These are phyloP conservation scores for Lentinula detonsa DNA, from an alignment of 768 basidiomycete species.

Conservation along the genomic window DNA sequence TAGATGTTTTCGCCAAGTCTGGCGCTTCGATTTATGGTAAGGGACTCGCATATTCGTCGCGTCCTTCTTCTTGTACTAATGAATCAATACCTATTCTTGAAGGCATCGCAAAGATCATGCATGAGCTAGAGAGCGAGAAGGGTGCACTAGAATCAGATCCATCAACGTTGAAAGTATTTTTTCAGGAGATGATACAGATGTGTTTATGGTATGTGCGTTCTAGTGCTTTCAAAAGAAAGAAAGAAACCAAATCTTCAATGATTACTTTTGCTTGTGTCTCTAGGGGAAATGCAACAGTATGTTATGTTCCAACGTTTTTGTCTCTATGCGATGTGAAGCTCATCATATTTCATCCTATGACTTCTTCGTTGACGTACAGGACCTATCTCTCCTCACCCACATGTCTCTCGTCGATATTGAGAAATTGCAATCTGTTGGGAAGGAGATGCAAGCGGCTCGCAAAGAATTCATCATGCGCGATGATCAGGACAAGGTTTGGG, in stretches of 20 bases:
- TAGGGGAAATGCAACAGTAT: conserved; percentile 93
- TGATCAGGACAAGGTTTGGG: conserved; percentile 74
- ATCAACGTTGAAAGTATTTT: conserved; percentile 55
- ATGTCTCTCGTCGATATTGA: conserved; percentile 79
- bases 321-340: background rate
- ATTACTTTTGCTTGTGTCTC: background rate
- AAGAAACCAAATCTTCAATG: background rate
- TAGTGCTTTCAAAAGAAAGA: background rate
- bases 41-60: conserved; percentile 22
- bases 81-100: background rate
- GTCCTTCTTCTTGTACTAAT: conserved; percentile 1
- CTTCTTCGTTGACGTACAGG: conserved; percentile 35
- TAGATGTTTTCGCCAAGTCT: conserved; percentile 76
- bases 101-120: conserved; percentile 75
- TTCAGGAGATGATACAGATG: conserved; percentile 86
- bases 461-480: conserved; percentile 78
- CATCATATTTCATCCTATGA: background rate
- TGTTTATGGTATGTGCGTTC: conserved; percentile 62
- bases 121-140: conserved; percentile 53
- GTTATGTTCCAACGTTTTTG: conserved; percentile 8
- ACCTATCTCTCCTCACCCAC: conserved; percentile 86
- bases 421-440: conserved; percentile 74
- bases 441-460: conserved; percentile 74
- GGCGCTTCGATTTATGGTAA: conserved; percentile 71
- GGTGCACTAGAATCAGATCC: conserved; percentile 37